phyloP scores from a whole-genome alignment of 73 alveolate species.

The Paraurostyla sp. region DNA sequence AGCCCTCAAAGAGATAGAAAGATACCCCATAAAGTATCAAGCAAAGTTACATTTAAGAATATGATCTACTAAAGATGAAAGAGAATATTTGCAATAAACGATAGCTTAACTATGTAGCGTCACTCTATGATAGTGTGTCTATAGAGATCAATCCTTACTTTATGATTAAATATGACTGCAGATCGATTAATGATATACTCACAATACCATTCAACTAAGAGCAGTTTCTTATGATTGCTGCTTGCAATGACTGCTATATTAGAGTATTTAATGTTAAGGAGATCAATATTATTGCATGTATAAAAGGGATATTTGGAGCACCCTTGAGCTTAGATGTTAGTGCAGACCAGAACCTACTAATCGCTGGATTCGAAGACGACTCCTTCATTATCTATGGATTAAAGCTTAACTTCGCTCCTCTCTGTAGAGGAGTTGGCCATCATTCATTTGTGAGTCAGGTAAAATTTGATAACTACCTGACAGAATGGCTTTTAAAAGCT shows the following conservation, averaged over 20 bases:
- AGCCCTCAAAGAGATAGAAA: not conserved
- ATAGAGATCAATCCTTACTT: constrained; percentile 10
- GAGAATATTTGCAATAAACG: constrained; percentile 12
- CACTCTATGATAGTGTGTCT: not conserved
- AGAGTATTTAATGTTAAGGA: constrained; percentile 29
- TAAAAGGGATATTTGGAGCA: constrained; percentile 43
- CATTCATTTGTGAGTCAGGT: constrained; percentile 24
- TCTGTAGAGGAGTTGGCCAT: constrained; percentile 46
- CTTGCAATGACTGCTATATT: constrained; percentile 19
- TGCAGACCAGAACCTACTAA: not conserved
- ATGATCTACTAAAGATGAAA: not conserved
- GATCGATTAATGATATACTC: constrained; percentile 36
- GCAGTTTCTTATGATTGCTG: not conserved
- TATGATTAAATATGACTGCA: constrained; percentile 13
- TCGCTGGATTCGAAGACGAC: constrained; percentile 48
- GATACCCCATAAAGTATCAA: not conserved
- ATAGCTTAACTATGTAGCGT: constrained; percentile 4
- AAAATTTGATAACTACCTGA: constrained; percentile 9
- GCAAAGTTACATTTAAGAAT: not conserved
- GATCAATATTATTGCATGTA: not conserved
- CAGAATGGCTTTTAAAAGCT: not conserved
- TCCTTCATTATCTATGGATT: constrained; percentile 12
- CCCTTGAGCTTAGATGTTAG: constrained; percentile 34
- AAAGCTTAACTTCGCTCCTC: constrained; percentile 1
- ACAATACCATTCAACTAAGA: not conserved